Conservation (phyloP, 1,284 basidiomycete species). For the Tetrapyrgos nigripes region DNA sequence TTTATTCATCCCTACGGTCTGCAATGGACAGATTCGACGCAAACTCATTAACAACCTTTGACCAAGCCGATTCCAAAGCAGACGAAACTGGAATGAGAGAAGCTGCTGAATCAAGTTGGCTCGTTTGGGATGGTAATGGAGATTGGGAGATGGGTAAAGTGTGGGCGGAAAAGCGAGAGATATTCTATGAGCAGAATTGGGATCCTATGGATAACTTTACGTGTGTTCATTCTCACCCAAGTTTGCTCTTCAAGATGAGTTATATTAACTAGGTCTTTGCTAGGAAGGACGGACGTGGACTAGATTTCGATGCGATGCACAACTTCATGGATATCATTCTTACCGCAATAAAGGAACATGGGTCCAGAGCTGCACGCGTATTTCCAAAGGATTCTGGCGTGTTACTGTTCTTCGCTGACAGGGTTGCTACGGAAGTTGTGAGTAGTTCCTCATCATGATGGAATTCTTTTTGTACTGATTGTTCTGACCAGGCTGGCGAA, state of each 20-base stretch:
- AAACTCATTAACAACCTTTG: constrained; percentile 83
- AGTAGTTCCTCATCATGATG: constrained; percentile 32
- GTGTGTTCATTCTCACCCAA: constrained; percentile 50
- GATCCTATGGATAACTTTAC: constrained; percentile 85
- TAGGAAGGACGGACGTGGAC: constrained; percentile 49
- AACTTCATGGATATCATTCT: constrained; percentile 82
- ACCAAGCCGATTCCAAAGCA: constrained; percentile 74
- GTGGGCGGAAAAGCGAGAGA: constrained; percentile 93
- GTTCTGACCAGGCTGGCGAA: constrained; percentile 72
- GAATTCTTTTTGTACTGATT: constrained; percentile 6
- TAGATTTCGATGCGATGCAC: constrained; percentile 95
- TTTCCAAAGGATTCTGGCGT: constrained; percentile 85
- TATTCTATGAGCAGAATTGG: constrained; percentile 91
- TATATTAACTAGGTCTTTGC: constrained; percentile 22
- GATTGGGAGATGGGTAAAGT: constrained; percentile 93
- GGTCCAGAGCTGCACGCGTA: constrained; percentile 80
- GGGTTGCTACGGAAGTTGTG: constrained; percentile 80
- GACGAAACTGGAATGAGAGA: constrained; percentile 80
- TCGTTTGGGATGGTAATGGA: constrained; percentile 63
- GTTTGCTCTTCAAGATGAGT: constrained; percentile 8
- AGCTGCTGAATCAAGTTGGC: constrained; percentile 85
- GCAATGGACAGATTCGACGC: constrained; percentile 91
- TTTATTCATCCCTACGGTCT: constrained; percentile 72
- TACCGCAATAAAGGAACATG: constrained; percentile 73
- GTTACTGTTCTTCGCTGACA: constrained; percentile 76